Percentiles rank a stretch among this genome's conserved stretches.
Conservation (phyloP, 2,329 filamentous ascomycete genomes). For the Fusarium vanettenii region DNA sequence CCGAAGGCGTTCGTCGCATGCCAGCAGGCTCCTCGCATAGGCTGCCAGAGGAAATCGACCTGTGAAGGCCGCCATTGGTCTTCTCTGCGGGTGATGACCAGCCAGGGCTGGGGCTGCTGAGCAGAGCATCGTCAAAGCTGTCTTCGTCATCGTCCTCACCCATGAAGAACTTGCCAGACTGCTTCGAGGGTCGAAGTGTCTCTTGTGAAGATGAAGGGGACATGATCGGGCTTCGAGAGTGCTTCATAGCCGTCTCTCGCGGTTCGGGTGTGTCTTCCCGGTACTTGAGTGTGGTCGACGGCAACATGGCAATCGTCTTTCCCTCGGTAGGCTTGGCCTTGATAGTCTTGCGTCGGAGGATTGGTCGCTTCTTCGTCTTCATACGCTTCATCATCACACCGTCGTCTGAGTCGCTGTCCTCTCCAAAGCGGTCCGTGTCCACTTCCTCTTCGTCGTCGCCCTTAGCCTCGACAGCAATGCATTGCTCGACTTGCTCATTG, state of each 20-base stretch:
- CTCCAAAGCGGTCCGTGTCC: slow-evolving; percentile 62
- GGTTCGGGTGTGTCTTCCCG: slow-evolving; percentile 80
- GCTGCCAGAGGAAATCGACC: slow-evolving; percentile 61
- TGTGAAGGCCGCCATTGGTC: slow-evolving; percentile 51
- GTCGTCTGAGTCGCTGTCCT: slow-evolving; percentile 79
- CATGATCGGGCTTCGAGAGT: slow-evolving; percentile 64
- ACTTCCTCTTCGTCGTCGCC: slow-evolving; percentile 80
- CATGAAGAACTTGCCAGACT: slow-evolving; percentile 72
- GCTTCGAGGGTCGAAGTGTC: slow-evolving; percentile 78
- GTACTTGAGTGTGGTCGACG: slow-evolving; percentile 89
- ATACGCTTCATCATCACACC: slow-evolving; percentile 85
- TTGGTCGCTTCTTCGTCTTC: slow-evolving; percentile 66
- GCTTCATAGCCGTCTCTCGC: slow-evolving; percentile 71
- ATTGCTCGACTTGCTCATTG: slow-evolving; percentile 94
- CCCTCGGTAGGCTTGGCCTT: slow-evolving; percentile 68
- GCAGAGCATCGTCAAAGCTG: slow-evolving; percentile 54
- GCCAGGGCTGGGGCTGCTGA: slow-evolving; percentile 43
- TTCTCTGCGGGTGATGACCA: slow-evolving; percentile 47
- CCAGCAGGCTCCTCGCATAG: slow-evolving; percentile 66
- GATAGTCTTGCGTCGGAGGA: slow-evolving; percentile 50
- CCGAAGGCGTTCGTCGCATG: slow-evolving; percentile 83
- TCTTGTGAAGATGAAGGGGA: slow-evolving; percentile 86
- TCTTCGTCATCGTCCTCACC: slow-evolving; percentile 71
- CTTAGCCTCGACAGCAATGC: slow-evolving; percentile 91
- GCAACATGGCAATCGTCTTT: slow-evolving; percentile 89